Base-by-base conservation (phyloP, 257 asterid species). In the Salvia miltiorrhiza region DNA sequence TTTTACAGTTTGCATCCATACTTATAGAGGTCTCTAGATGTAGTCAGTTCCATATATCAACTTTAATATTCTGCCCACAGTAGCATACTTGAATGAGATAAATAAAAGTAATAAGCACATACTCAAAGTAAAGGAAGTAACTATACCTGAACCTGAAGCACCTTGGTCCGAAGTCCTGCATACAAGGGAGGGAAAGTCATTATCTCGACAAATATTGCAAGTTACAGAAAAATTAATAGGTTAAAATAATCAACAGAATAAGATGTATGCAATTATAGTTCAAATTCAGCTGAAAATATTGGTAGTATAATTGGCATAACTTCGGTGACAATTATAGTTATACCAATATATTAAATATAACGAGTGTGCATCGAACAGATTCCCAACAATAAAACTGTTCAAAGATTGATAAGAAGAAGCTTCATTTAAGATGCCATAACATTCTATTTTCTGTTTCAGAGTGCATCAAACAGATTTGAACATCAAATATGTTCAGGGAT, bases 161-260 rank as follows among this genome's bases (percentile, higher is more conserved):
- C 86, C 81, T 76, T 82, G 95, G 67, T 84, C 92, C 0, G 92
- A 87, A 44, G 90, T 62, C 86, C 98, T 92, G 95, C 84, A 76
- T 49, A 44, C 19, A 72, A 33, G 23, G 73, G 49, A 19, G 23
- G 40, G 57, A 77, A 58, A 47, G 79, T 79, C 73, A 85, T 40
- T 47, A 30, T 48, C 63, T 30, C 41, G 14, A 72, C 66, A 24
- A 69, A 52, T 30, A 70, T 62, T 52, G 28, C 11, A 30, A 39
- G 37, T 11, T 28, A 7, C 43, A 20, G 40, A 13, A 45, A 10
- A 35, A 35, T 26, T 3, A 33, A 53, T 43, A 58, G 5, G 10
- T 65, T 28, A 40, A 65, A 14, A 45, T 21, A 19, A 70, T 47
- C 75, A 56, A 37, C 56, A 47, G 73, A 39, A 35, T 54, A 57